Base-by-base conservation (phyloP, 345 rosid genomes). In the Arabidopsis suecica region DNA sequence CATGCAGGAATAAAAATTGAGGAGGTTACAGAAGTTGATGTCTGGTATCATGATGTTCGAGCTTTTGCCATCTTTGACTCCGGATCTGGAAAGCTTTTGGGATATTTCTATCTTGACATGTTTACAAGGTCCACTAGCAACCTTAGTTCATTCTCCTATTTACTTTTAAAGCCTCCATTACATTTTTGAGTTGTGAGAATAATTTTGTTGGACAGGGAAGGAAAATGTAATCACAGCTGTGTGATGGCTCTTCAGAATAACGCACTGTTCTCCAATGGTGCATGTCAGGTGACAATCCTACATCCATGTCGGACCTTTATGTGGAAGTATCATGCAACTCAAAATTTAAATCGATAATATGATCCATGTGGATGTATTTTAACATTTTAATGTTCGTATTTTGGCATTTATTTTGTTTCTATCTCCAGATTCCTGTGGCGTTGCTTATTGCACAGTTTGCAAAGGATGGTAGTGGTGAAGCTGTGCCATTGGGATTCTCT, bases 31-130 rank as follows among this genome's bases (percentile, higher is more conserved):
- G 87, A 86, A 73, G 77, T 84, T 74, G 89, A 86, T 72, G 88
- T 86, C 72, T 94, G 98, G 98, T 88, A 90, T 69, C 13, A 61
- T 84, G 90, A 88, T 75, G 92, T 91, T 77, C 78, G 10, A 51
- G 83, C 86, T 68, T 88, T 88, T 84, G 86, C 95, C 8, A 96
- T 90, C 76, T 80, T 84, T 71, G 97, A 94, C 85, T 80, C 91
- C 44, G 84, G 81, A 63, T 87, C 97, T 57, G 86, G 88, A 75
- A 93, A 90, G 79, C 93, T 85, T 61, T 60, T 94, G 77, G 97
- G 98, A 68, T 87, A 86, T 88, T 87, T 94, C 85, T 94, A 88
- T 85, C 89, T 94, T 74, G 98, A 94, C 81, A 72, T 94, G 76
- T 91, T 81, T 64, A 72, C 60, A 68, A 91, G 98, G 98, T 94